phyloP scores from a whole-genome alignment of 495 filamentous ascomycete genomes.

The Copromyces sp. region DNA sequence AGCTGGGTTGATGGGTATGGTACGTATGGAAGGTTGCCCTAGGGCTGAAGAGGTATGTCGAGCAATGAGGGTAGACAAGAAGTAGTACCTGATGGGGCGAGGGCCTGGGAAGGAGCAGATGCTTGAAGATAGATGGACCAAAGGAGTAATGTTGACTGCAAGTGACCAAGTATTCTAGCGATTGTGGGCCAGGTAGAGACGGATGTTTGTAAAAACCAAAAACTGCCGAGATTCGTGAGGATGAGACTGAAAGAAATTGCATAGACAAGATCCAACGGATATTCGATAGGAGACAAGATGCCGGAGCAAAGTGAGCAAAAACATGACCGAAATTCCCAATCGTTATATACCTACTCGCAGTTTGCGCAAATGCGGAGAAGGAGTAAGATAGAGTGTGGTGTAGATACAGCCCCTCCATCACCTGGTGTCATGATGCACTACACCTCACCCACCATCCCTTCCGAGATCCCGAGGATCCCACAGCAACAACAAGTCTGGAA shows the following conservation, averaged over 20 bases:
- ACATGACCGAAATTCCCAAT: background rate
- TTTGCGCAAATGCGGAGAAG: constrained; percentile 29
- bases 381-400: background rate
- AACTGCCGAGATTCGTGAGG: background rate
- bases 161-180: background rate
- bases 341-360: constrained; percentile 11
- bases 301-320: background rate
- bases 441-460: background rate
- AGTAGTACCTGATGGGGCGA: background rate
- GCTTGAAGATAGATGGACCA: background rate
- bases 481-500: background rate
- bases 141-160: background rate
- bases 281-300: background rate
- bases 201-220: background rate
- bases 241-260: background rate
- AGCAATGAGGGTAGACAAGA: background rate
- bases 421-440: constrained; percentile 4
- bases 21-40: background rate
- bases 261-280: background rate
- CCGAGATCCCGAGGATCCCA: constrained; percentile 3
- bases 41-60: background rate
- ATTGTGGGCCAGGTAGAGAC: background rate
- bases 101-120: background rate
- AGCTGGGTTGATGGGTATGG: background rate
- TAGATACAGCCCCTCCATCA: background rate